Evolutionary conservation across 495 filamentous ascomycete species (phyloP).

Genomic region (Hypoxylon rickii): DNA sequence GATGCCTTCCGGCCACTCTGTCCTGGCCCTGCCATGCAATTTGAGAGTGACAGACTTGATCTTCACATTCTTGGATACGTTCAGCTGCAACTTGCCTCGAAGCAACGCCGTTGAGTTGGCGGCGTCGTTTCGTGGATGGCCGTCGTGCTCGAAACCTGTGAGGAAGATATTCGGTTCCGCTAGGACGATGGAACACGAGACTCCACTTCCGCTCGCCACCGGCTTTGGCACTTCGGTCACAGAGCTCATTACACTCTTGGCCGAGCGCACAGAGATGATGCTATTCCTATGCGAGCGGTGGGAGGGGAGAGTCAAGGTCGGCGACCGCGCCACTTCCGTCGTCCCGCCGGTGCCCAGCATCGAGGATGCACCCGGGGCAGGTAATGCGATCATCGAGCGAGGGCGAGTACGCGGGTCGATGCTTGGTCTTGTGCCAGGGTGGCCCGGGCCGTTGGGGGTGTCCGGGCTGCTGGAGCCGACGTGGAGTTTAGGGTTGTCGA

Average conservation of each 20-base stretch:
- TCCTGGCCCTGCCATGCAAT: constrained; percentile 83
- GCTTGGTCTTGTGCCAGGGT: constrained; percentile 19
- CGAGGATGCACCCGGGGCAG: constrained; percentile 29
- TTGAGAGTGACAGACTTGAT: constrained; percentile 91
- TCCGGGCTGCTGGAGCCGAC: constrained; percentile 7
- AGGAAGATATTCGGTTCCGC: constrained; percentile 91
- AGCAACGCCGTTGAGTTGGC: constrained; percentile 74
- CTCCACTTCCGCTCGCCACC: constrained; percentile 72
- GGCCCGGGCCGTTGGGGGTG: background rate
- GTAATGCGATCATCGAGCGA: constrained; percentile 34
- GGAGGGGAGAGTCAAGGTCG: constrained; percentile 25
- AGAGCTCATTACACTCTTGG: constrained; percentile 48
- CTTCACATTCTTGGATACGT: constrained; percentile 87
- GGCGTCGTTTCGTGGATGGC: constrained; percentile 60
- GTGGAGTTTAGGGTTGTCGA: constrained; percentile 11
- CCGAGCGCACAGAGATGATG: constrained; percentile 49
- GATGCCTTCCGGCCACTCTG: constrained; percentile 98
- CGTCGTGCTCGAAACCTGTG: constrained; percentile 86
- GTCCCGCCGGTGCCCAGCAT: constrained; percentile 31
- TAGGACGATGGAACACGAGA: constrained; percentile 72
- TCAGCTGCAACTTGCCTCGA: constrained; percentile 80
- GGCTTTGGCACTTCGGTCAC: constrained; percentile 64
- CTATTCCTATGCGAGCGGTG: constrained; percentile 45
- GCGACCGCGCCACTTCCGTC: constrained; percentile 33
- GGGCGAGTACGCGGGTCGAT: constrained; percentile 7